Base-by-base conservation (phyloP, 192 early-diverging fungal species). In the Coemansia sp. region DNA sequence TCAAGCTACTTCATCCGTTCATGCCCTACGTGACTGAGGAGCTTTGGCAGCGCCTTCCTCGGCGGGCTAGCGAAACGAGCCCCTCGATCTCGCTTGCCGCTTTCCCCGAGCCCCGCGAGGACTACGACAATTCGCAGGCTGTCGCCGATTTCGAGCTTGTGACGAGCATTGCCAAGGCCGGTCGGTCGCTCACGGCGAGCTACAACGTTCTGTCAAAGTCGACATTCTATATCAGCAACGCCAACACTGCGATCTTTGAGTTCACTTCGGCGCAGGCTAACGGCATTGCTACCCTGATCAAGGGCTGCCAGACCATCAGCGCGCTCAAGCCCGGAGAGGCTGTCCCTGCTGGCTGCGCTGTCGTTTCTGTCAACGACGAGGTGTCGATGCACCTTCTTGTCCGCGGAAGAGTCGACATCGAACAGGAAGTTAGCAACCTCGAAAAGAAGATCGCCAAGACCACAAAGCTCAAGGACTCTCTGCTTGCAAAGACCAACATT, bases 1-100 rank as follows among this genome's bases (percentile, higher is more conserved):
- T 99, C 64, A 91, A 87, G 67, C 80, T 99, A 56, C 82, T 99
- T 65, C 95, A 98, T 67, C 97, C 97, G 45, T 92, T 99, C 83
- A 97, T 97, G 93, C 97, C 97, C 18, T 99, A 91, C 74, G 88
- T 99, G 51, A 99, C 97, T 32, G 97, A 99, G 75, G 97, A 99
- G 83, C 84, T 99, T 71, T 99, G 87, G 84, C 97, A 99, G 82
- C 89, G 95, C 55, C 78, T 98, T 34, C 93, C 90, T 22, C 86
- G 93, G 20, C 88, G 95, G 55, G 74, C 83, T 29, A 69, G 61
- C 62, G 86, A 84, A 34, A 68, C 42, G 23, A 47, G 62, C 19
- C 55, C 60, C 5, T 82, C 92, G 14, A 98, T 99, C 58, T 88
- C 90, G 82, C 82, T 85, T 61, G 78, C 91, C 3, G 58, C 62